Evolutionary conservation across 352 stramenopile species (phyloP).

Genomic region (Phytopythium helicoides): DNA sequence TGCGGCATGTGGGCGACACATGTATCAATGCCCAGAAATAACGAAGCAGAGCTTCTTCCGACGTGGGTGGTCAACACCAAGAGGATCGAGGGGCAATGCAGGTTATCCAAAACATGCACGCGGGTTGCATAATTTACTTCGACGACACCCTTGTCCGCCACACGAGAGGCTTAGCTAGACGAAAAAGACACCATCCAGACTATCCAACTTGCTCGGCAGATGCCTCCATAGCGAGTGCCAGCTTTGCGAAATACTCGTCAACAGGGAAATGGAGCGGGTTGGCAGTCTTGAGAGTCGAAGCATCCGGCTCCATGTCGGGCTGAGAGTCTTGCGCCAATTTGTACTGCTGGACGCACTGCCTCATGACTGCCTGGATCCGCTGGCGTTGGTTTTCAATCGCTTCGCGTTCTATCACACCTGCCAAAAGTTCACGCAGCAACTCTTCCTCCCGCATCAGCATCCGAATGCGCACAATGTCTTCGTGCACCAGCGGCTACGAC

Average conservation of each 20-base stretch:
- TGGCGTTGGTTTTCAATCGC: constrained; percentile 28
- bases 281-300: neutral
- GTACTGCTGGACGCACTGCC: constrained; percentile 11
- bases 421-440: constrained; percentile 34
- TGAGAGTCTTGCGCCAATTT: neutral
- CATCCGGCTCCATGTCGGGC: neutral
- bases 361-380: constrained; percentile 21
- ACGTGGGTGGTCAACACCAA: too few species aligned
- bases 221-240: neutral
- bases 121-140: too few species aligned
- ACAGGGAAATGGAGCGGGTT: neutral
- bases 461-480: constrained; percentile 25
- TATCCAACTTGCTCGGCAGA: neutral
- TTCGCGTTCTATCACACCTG: constrained; percentile 29
- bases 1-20: too few species aligned
- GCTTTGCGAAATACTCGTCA: constrained; percentile 1
- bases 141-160: too few species aligned
- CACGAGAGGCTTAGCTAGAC: too few species aligned
- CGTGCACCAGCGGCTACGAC: constrained; percentile 23
- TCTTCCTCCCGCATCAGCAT: constrained; percentile 38
- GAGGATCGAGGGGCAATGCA: too few species aligned
- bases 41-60: too few species aligned
- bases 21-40: too few species aligned
- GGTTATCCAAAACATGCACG: too few species aligned
- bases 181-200: too few species aligned